Percentiles rank a stretch among this genome's conserved stretches.
phyloP scores from a whole-genome alignment of 2,329 filamentous ascomycete genomes.

The Beauveria brongniartii region DNA sequence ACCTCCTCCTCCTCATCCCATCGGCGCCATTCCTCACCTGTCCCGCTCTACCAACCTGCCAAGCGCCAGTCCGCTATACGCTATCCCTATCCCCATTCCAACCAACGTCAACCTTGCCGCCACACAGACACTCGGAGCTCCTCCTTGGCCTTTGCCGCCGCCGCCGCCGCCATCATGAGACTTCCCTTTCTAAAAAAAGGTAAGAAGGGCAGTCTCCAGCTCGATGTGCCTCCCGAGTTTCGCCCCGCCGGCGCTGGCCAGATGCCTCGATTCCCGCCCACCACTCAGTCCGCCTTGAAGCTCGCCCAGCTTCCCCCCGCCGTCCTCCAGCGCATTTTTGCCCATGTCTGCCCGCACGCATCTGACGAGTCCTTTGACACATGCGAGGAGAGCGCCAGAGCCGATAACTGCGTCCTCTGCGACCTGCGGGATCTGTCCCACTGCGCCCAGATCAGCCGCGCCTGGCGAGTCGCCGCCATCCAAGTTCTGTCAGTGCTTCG shows the following conservation, averaged over 20 bases:
- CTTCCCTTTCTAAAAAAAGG: constrained; percentile 30
- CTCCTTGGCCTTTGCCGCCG: not conserved
- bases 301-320: constrained; percentile 53
- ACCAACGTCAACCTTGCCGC: not conserved
- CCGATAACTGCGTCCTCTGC: constrained; percentile 85
- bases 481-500: constrained; percentile 51
- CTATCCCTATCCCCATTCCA: not conserved
- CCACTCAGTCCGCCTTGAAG: constrained; percentile 30
- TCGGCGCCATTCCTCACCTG: not conserved
- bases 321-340: constrained; percentile 72
- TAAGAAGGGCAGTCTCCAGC: constrained; percentile 26
- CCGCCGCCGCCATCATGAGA: constrained; percentile 23
- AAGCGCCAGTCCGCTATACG: constrained; percentile 1
- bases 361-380: constrained; percentile 70
- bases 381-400: constrained; percentile 71
- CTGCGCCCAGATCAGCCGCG: constrained; percentile 64
- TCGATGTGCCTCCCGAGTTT: constrained; percentile 23
- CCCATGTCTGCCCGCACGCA: constrained; percentile 75
- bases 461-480: constrained; percentile 54
- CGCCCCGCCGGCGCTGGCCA: constrained; percentile 20
- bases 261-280: constrained; percentile 28
- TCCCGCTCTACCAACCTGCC: not conserved
- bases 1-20: not conserved
- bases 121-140: not conserved
- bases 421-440: constrained; percentile 82